These are phyloP conservation scores for Wickerhamiella galacta DNA, from an alignment of 805 yeast genomes.

Conservation along the genomic window DNA sequence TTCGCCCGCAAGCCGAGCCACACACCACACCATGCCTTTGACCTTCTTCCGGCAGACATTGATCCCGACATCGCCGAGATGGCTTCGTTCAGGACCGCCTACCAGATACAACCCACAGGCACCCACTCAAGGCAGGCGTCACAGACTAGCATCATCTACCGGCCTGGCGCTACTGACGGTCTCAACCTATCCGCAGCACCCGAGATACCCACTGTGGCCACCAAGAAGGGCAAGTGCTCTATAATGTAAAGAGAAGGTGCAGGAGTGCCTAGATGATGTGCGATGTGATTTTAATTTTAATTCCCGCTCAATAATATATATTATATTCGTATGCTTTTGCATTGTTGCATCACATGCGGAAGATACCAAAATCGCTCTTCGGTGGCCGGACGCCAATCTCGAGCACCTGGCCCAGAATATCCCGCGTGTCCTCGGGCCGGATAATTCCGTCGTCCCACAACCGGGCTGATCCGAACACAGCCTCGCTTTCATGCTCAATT, in stretches of 20 bases:
- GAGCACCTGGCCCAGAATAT: slow-evolving; percentile 18
- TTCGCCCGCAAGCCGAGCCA: slow-evolving; percentile 2
- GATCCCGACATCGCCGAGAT: too few relatives aligned
- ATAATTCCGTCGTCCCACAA: slow-evolving; percentile 22
- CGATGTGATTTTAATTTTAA: neutral
- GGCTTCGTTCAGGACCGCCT: too few relatives aligned
- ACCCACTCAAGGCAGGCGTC: too few relatives aligned
- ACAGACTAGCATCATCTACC: too few relatives aligned
- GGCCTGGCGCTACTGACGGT: neutral
- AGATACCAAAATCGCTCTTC: slow-evolving; percentile 16
- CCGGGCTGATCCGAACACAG: slow-evolving; percentile 18
- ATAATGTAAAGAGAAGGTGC: neutral
- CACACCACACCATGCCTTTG: too few relatives aligned
- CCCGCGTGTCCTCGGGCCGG: slow-evolving; percentile 18
- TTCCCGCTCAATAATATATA: neutral
- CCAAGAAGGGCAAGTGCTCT: neutral
- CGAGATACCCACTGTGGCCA: neutral
- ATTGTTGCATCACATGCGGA: slow-evolving; percentile 17
- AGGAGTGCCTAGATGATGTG: too few relatives aligned
- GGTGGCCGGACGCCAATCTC: slow-evolving; percentile 9
- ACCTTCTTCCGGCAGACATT: too few relatives aligned
- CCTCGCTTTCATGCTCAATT: slow-evolving; percentile 17
- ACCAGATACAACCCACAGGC: too few relatives aligned
- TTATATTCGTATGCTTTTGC: neutral
- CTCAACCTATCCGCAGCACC: neutral